Base-by-base conservation (phyloP, 2,329 filamentous ascomycete genomes). In the Alternaria tenuissima region DNA sequence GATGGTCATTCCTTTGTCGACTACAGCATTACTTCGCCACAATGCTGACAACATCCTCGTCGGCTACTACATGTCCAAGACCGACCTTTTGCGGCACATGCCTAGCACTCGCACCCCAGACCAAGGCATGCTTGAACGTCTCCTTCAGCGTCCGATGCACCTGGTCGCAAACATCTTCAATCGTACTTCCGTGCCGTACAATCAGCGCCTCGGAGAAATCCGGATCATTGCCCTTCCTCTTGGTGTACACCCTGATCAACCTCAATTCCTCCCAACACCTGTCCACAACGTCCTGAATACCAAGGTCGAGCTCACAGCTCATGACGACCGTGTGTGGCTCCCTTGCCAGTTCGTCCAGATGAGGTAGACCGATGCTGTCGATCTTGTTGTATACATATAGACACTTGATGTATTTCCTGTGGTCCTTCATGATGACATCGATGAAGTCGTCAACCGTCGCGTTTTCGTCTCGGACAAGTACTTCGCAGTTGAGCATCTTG, bases 361-460 rank as follows among this genome's bases (percentile, higher is more conserved):
- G 96, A 77, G 97, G 93, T 67, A 99, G 87, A 42, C 91, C 94
- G 62, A 99, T 92, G 78, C 88, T 90, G 82, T 99, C 95, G 81
- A 99, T 96, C 83, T 99, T 99, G 90, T 99, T 99, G 88, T 99
- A 99, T 32, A 98, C 94, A 81, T 99, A 99, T 32, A 99, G 86
- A 58, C 88, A 91, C 76, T 87, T 87, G 83, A 99, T 97, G 84
- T 99, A 99, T 80, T 96, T 99, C 76, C 95, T 86, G 83, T 99
- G 95, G 76, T 97, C 93, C 80, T 95, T 96, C 94, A 98, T 98
- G 81, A 99, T 97, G 63, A 97, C 93, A 79, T 99, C 95, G 82
- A 99, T 99, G 79, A 99, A 91, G 80, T 99, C 94, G 81, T 99
- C 95, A 36, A 99, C 93, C 1, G 95, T 98, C 41, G 87, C 87